Conservation (phyloP, 2,329 filamentous ascomycete genomes). For the Venturia oleaginea region DNA sequence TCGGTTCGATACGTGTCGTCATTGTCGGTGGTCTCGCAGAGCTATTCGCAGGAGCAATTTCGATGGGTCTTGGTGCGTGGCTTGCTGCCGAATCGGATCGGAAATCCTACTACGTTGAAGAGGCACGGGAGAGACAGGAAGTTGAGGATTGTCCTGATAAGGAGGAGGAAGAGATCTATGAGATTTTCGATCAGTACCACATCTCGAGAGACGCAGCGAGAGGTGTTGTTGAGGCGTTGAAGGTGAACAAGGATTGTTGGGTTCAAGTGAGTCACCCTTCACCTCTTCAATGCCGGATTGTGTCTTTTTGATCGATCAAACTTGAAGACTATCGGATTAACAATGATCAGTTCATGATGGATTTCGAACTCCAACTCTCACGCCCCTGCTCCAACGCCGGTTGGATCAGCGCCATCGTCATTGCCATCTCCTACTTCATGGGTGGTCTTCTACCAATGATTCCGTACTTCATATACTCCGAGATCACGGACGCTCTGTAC, state of each 20-base stretch:
- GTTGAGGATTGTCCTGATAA: constrained; percentile 5
- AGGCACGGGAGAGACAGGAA: constrained; percentile 10
- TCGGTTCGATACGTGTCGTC: constrained; percentile 26
- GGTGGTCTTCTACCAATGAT: constrained; percentile 15
- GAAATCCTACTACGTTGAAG: constrained; percentile 12
- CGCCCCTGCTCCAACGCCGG: constrained; percentile 9
- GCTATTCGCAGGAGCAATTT: constrained; percentile 68
- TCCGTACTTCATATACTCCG: constrained; percentile 14
- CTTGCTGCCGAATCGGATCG: constrained; percentile 44
- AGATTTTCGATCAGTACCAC: constrained; percentile 14
- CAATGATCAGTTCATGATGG: constrained; percentile 14
- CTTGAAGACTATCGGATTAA: not conserved
- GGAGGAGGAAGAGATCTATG: constrained; percentile 14
- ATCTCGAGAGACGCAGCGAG: not conserved
- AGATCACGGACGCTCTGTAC: constrained; percentile 11
- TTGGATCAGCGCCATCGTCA: constrained; percentile 13
- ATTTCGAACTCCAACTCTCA: constrained; percentile 14
- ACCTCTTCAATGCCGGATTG: not conserved
- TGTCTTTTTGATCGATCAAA: not conserved
- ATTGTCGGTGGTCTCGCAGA: constrained; percentile 61
- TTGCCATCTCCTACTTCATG: constrained; percentile 15
- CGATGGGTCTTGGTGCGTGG: constrained; percentile 69
- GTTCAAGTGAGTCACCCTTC: constrained; percentile 6
- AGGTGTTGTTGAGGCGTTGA: constrained; percentile 12
- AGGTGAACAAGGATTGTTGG: constrained; percentile 9